These are phyloP conservation scores for Termitomyces sp. DNA, from an alignment of 768 basidiomycete genomes.

Conservation along the genomic window DNA sequence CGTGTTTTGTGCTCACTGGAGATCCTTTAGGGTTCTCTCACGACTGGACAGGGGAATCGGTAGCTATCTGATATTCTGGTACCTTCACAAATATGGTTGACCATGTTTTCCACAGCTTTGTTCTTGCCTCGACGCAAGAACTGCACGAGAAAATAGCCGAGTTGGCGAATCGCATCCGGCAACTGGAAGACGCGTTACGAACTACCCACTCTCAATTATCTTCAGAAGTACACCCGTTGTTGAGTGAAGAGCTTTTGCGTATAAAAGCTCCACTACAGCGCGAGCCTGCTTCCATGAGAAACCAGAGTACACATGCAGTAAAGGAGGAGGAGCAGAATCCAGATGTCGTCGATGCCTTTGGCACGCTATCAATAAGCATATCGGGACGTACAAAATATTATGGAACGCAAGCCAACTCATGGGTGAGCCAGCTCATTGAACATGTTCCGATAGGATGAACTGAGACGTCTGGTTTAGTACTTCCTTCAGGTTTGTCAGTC, in stretches of 20 bases:
- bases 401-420: slow-evolving; percentile 74
- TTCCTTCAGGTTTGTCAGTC: slow-evolving; percentile 55
- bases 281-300: slow-evolving; percentile 46
- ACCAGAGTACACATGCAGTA: slow-evolving; percentile 27
- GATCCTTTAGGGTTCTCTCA: slow-evolving; percentile 57
- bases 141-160: slow-evolving; percentile 80
- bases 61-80: slow-evolving; percentile 22
- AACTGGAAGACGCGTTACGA: slow-evolving; percentile 71
- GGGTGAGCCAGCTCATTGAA: slow-evolving; percentile 41
- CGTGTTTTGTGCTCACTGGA: background rate
- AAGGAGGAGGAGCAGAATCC: slow-evolving; percentile 65
- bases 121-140: slow-evolving; percentile 76
- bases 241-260: slow-evolving; percentile 67
- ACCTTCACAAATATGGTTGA: background rate
- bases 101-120: slow-evolving; percentile 47
- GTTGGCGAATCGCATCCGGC: slow-evolving; percentile 68
- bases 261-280: slow-evolving; percentile 77
- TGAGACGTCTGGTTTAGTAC: slow-evolving; percentile 41
- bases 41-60: slow-evolving; percentile 83
- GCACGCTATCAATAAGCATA: slow-evolving; percentile 69
- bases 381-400: slow-evolving; percentile 75
- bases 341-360: slow-evolving; percentile 78
- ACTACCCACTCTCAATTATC: slow-evolving; percentile 56
- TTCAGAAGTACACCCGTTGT: slow-evolving; percentile 58
- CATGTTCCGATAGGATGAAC: slow-evolving; percentile 7